phyloP scores from a whole-genome alignment of 2,329 filamentous ascomycete species.

The Biscogniauxia sp. region DNA sequence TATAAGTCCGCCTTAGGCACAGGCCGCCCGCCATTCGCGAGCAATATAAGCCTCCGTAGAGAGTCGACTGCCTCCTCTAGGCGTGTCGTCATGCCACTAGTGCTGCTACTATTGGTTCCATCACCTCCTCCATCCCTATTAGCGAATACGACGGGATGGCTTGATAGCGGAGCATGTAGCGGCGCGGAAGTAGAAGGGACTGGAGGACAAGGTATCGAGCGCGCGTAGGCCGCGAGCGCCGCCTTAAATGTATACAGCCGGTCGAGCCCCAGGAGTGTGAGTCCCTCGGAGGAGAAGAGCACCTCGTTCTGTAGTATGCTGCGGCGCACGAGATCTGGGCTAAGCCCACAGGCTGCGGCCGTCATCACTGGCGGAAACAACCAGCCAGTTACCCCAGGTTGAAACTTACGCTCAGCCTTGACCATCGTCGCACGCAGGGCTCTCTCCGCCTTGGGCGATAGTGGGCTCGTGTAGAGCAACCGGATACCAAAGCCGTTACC shows the following conservation, averaged over 20 bases:
- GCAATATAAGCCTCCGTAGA: slow-evolving; percentile 58
- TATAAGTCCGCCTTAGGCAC: slow-evolving; percentile 51
- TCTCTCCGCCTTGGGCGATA: slow-evolving; percentile 47
- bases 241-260: slow-evolving; percentile 64
- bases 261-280: slow-evolving; percentile 60
- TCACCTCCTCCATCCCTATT: neutral
- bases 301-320: slow-evolving; percentile 60
- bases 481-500: slow-evolving; percentile 45
- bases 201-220: slow-evolving; percentile 27
- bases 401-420: slow-evolving; percentile 52
- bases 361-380: slow-evolving; percentile 42
- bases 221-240: slow-evolving; percentile 56
- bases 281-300: slow-evolving; percentile 58
- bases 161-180: slow-evolving; percentile 15
- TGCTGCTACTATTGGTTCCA: neutral
- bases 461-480: slow-evolving; percentile 46
- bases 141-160: slow-evolving; percentile 13
- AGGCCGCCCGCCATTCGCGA: slow-evolving; percentile 50
- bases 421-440: slow-evolving; percentile 46
- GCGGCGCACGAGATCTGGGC: slow-evolving; percentile 51
- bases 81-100: slow-evolving; percentile 25
- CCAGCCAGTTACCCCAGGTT: slow-evolving; percentile 23
- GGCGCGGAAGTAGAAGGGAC: slow-evolving; percentile 6
- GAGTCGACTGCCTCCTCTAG: slow-evolving; percentile 64
- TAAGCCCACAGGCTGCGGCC: slow-evolving; percentile 44